Evolutionary conservation across 192 early-diverging fungal species (phyloP).

Genomic region (Gamsiella multidivaricata): DNA sequence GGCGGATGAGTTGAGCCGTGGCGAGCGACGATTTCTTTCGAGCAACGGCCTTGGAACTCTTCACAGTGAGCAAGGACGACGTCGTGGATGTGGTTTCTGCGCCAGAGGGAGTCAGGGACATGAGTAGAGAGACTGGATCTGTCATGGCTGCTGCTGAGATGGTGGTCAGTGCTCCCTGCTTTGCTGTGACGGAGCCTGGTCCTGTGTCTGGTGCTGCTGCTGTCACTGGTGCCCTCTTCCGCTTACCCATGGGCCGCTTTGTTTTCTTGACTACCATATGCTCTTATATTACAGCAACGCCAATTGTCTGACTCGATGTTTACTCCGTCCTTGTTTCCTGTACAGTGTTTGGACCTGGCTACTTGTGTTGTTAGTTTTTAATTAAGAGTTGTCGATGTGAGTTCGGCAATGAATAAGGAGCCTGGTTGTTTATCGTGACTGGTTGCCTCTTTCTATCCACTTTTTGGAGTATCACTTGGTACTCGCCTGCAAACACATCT

Average conservation of each 20-base stretch:
- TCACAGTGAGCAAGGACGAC: conserved; percentile 36
- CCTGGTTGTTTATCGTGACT: too few species aligned
- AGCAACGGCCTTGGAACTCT: conserved; percentile 32
- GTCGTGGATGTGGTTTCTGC: conserved; percentile 40
- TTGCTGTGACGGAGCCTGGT: not conserved
- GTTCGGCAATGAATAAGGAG: too few species aligned
- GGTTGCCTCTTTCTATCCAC: too few species aligned
- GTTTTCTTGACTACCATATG: conserved; percentile 32
- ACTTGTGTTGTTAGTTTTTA: too few species aligned
- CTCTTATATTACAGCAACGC: not conserved
- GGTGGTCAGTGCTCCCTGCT: not conserved
- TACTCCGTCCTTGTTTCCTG: not conserved
- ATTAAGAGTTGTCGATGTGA: too few species aligned
- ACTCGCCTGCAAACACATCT: too few species aligned
- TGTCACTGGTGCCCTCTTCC: conserved; percentile 22
- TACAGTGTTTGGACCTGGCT: too few species aligned
- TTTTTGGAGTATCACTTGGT: too few species aligned
- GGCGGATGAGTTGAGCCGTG: conserved; percentile 76
- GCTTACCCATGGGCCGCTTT: conserved; percentile 16
- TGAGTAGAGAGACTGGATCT: conserved; percentile 27
- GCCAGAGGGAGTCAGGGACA: conserved; percentile 32
- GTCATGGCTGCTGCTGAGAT: not conserved
- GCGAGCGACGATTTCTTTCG: conserved; percentile 68
- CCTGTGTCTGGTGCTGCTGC: not conserved
- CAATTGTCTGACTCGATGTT: not conserved